Evolutionary conservation across 495 filamentous ascomycete species (phyloP).

Genomic region (Podospora comata): DNA sequence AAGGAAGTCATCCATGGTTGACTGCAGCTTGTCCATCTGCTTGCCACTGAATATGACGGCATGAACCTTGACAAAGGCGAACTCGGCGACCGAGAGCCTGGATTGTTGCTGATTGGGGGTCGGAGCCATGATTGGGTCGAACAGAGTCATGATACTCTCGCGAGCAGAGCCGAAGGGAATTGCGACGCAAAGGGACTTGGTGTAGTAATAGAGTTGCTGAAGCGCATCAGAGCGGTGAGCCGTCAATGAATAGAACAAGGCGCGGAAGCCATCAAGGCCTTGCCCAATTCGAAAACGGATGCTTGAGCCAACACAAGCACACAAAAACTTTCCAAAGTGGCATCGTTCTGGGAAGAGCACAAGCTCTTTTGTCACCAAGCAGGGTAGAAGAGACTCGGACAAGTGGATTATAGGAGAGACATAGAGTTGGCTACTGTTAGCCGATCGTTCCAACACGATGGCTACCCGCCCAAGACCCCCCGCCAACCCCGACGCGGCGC

Average conservation of each 20-base stretch:
- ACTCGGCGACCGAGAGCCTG: slow-evolving; percentile 30
- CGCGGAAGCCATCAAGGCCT: no score
- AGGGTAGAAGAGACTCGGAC: slow-evolving; percentile 3
- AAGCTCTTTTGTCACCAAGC: slow-evolving; percentile 5
- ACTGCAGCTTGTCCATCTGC: slow-evolving; percentile 45
- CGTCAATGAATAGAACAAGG: no score
- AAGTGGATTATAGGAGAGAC: slow-evolving; percentile 4
- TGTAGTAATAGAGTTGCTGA: slow-evolving; percentile 74
- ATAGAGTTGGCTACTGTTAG: slow-evolving; percentile 1
- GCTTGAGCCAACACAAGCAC: no score
- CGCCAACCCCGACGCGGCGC: not conserved
- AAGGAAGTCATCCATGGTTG: slow-evolving; percentile 50
- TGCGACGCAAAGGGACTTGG: slow-evolving; percentile 46
- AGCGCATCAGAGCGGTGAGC: no score
- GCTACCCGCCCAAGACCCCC: not conserved
- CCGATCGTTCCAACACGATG: slow-evolving; percentile 6
- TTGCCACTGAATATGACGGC: slow-evolving; percentile 62
- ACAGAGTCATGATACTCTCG: slow-evolving; percentile 68
- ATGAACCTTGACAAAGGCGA: slow-evolving; percentile 62
- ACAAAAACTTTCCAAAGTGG: slow-evolving; percentile 3
- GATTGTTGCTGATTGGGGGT: slow-evolving; percentile 38
- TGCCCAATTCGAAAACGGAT: no score
- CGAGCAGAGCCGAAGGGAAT: slow-evolving; percentile 59
- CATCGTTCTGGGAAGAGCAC: slow-evolving; percentile 4
- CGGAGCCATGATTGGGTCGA: slow-evolving; percentile 58